These are phyloP conservation scores for Dactylonectria estremocensis DNA, from an alignment of 2,329 filamentous ascomycete genomes.

Conservation along the genomic window DNA sequence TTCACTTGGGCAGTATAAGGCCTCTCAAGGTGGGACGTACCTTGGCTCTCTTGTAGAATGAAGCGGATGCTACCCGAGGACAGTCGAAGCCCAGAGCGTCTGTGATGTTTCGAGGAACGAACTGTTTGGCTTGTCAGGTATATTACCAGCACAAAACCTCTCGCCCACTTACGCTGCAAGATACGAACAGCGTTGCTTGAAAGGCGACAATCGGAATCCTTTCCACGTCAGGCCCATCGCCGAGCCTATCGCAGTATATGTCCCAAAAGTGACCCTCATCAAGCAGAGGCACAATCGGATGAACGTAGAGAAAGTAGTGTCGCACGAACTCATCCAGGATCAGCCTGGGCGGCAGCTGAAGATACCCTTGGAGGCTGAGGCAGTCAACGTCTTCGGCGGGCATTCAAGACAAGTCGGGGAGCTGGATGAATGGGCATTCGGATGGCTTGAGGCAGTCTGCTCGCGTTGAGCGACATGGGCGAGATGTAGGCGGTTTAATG, in stretches of 20 bases:
- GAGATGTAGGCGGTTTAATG: not conserved
- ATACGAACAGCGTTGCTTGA: slow-evolving; percentile 42
- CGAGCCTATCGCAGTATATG: slow-evolving; percentile 13
- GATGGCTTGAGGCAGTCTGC: not conserved
- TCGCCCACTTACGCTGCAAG: slow-evolving; percentile 36
- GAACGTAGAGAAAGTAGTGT: too few species aligned
- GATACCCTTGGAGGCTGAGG: slow-evolving; percentile 53
- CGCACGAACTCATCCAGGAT: slow-evolving; percentile 42
- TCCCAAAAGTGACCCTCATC: slow-evolving; percentile 41
- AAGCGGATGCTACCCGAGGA: slow-evolving; percentile 37
- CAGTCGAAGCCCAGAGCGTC: slow-evolving; percentile 32
- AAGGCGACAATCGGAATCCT: slow-evolving; percentile 32
- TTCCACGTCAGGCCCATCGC: not conserved
- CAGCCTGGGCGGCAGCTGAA: slow-evolving; percentile 37
- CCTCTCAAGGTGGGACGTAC: slow-evolving; percentile 6
- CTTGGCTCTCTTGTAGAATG: slow-evolving; percentile 42
- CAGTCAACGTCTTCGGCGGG: slow-evolving; percentile 64
- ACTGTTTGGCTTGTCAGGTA: not conserved
- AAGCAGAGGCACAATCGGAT: slow-evolving; percentile 38
- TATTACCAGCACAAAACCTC: slow-evolving; percentile 14
- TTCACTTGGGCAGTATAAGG: not conserved
- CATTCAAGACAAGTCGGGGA: slow-evolving; percentile 48
- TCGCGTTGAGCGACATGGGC: not conserved
- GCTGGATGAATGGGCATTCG: not conserved
- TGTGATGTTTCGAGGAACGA: not conserved